phyloP scores from a whole-genome alignment of 495 filamentous ascomycete species.

The Lophiotrema nucula region DNA sequence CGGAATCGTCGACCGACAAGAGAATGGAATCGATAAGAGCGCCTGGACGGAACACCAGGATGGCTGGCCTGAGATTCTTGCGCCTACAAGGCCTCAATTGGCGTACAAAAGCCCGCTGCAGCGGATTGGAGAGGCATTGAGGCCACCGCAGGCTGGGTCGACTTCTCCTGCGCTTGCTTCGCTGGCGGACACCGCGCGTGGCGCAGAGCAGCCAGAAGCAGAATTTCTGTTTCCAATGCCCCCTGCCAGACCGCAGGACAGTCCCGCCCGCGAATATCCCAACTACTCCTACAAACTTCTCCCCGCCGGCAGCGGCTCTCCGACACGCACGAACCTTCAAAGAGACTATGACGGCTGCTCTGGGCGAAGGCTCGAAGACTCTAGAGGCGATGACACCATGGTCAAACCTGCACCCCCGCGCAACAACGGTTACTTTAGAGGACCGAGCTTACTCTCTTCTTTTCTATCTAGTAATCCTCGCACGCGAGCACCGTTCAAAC shows the following conservation, averaged over 20 bases:
- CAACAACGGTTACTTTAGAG: slow-evolving; percentile 15
- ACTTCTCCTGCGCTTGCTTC: background rate
- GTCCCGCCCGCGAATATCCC: slow-evolving; percentile 6
- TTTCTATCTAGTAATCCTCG: slow-evolving; percentile 71
- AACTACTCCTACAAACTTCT: slow-evolving; percentile 33
- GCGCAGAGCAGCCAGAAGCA: background rate
- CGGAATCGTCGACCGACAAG: slow-evolving; percentile 2
- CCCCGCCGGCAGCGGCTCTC: slow-evolving; percentile 10
- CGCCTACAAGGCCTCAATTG: slow-evolving; percentile 11
- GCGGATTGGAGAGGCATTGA: slow-evolving; percentile 25
- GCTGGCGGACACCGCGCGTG: background rate
- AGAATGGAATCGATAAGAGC: background rate
- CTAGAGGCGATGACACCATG: background rate
- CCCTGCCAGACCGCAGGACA: background rate
- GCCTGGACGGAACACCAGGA: background rate
- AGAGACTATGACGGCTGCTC: slow-evolving; percentile 12
- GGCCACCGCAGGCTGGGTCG: background rate
- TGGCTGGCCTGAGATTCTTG: slow-evolving; percentile 3
- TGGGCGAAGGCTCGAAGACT: slow-evolving; percentile 1
- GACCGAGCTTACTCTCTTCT: slow-evolving; percentile 43
- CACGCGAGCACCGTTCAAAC: slow-evolving; percentile 81
- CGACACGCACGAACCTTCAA: slow-evolving; percentile 1
- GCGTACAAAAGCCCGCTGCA: slow-evolving; percentile 31
- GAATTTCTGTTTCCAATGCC: background rate
- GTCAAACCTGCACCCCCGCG: background rate